Evolutionary conservation across 352 stramenopile genomes (phyloP).

Genomic region (Globisporangium lucens): DNA sequence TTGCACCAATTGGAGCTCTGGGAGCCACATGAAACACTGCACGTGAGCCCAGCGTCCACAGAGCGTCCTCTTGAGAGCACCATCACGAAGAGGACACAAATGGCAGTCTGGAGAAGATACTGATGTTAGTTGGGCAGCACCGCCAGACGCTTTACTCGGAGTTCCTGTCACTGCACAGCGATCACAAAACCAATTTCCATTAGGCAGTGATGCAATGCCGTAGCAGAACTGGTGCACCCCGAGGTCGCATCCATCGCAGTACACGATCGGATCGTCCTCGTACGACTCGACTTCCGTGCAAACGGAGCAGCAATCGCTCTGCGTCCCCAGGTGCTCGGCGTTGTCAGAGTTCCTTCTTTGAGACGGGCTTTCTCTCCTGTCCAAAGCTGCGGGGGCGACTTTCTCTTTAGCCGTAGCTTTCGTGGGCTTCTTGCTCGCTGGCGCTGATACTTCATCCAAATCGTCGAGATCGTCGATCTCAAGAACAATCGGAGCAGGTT

Average conservation of each 20-base stretch:
- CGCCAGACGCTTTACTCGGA: background rate
- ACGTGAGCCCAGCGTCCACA: constrained; percentile 80
- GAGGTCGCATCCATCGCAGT: constrained; percentile 87
- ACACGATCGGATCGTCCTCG: constrained; percentile 89
- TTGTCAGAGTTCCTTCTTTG: background rate
- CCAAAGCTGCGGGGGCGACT: background rate
- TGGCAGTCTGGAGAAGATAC: constrained; percentile 29
- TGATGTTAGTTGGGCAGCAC: background rate
- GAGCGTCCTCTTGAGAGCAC: constrained; percentile 55
- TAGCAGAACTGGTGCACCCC: constrained; percentile 91
- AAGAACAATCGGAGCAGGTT: constrained; percentile 2
- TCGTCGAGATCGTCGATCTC: constrained; percentile 16
- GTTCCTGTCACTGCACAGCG: constrained; percentile 24
- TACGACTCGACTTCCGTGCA: constrained; percentile 80
- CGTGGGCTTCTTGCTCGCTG: background rate
- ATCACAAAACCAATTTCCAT: constrained; percentile 86
- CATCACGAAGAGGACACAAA: constrained; percentile 62
- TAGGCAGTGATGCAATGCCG: constrained; percentile 58
- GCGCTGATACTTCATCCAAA: background rate
- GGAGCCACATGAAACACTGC: constrained; percentile 86
- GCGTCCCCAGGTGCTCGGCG: constrained; percentile 1
- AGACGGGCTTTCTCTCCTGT: background rate
- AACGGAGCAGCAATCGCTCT: constrained; percentile 53
- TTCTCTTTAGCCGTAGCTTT: background rate
- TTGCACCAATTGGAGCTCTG: constrained; percentile 57